Base-by-base conservation (phyloP, 2,329 filamentous ascomycete species). In the Ilyonectria robusta region DNA sequence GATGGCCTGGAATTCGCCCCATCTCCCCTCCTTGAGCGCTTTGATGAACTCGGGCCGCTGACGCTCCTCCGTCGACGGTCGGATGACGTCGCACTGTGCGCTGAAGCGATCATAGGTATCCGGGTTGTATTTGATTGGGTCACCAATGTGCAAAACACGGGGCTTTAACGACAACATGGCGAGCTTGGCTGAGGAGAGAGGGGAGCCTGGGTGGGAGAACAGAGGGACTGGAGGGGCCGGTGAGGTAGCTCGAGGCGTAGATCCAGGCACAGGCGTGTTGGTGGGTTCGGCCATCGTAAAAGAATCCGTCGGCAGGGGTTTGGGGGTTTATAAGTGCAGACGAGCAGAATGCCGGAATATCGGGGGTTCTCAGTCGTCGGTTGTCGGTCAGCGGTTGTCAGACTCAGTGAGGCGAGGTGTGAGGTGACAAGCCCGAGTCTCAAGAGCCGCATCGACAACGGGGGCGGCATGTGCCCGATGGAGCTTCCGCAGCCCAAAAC, bases 101-200 rank as follows among this genome's bases (percentile, higher is more conserved):
- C 79, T 76, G 72, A 88, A 84, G 67, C 79, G 78, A 35, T 78
- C 78, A 71, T 85, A 86, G 0, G 84, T 85, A 1, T 80, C 77
- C 0, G 79, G 82, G 70, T 87, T 87, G 77, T 86, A 87, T 69
- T 81, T 82, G 65, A 86, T 78, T 9, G 84, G 81, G 76, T 95
- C 93, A 69, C 93, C 94, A 79, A 94, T 90, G 82, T 91, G 92
- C 72, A 97, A 87, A 66, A 96, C 91, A 70, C 91, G 87, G 50
- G 80, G 84, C 67, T 79, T 84, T 17, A 72, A 69, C 3, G 72
- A 47, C 0, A 75, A 62, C 55, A 75, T 66, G 44, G 76, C 60
- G 53, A 77, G 54, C 60, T 73, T 68, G 65, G 70, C 61, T 58
- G 76, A 71, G 26, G 76, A 72, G 64, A 79, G 65, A 66, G 73